These are phyloP conservation scores for Blastocystis sp. DNA, from an alignment of 352 stramenopile species.

Conservation along the genomic window DNA sequence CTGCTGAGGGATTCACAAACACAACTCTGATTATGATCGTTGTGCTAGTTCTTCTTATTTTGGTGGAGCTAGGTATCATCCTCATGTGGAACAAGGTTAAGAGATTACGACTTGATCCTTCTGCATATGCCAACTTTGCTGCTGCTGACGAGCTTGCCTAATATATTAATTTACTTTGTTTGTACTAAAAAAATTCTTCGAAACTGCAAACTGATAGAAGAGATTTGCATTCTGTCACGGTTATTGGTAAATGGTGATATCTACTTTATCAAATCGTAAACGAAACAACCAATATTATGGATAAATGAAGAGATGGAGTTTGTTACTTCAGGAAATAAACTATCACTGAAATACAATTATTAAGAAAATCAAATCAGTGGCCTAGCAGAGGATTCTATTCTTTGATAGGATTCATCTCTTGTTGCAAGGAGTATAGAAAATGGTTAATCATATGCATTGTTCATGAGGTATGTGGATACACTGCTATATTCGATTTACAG, in stretches of 20 bases:
- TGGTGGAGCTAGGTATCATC: constrained; percentile 19
- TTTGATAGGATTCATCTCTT: too few species aligned
- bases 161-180: background rate
- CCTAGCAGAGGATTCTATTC: too few species aligned
- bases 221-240: background rate
- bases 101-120: constrained; percentile 46
- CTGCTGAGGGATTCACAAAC: constrained; percentile 57
- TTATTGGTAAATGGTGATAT: background rate
- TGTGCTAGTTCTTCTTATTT: constrained; percentile 36
- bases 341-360: too few species aligned
- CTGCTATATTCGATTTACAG: too few species aligned
- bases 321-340: background rate
- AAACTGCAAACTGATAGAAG: background rate
- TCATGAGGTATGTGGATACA: too few species aligned
- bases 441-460: too few species aligned
- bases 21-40: constrained; percentile 24
- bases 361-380: too few species aligned
- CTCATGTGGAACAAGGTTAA: constrained; percentile 52
- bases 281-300: background rate
- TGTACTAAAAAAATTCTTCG: background rate
- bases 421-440: too few species aligned
- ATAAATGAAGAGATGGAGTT: background rate
- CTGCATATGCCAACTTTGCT: constrained; percentile 53
- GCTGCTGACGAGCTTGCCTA: constrained; percentile 48
- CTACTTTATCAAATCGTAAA: background rate